Evolutionary conservation across 129 eudicot species (phyloP).

Genomic region (Pittosporum tobira): DNA sequence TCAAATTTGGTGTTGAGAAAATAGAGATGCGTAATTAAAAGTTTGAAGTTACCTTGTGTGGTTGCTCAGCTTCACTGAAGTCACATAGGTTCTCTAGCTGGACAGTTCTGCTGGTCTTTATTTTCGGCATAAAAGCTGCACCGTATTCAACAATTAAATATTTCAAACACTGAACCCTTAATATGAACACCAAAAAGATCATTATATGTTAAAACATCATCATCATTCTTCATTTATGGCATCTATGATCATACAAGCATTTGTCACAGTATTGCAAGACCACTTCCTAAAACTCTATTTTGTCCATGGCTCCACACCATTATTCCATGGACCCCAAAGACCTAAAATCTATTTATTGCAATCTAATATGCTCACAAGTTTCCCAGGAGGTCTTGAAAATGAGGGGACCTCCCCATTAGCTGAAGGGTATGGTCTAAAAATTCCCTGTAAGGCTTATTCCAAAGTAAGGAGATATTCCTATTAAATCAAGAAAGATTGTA

Average conservation of each 20-base stretch:
- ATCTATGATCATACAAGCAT: not conserved
- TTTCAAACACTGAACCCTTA: no score
- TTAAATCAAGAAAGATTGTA: no score
- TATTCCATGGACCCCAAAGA: not conserved
- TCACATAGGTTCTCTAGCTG: constrained; percentile 62
- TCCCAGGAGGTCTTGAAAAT: not conserved
- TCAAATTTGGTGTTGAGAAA: not conserved
- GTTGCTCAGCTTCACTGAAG: constrained; percentile 37
- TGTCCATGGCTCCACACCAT: not conserved
- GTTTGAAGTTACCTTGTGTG: constrained; percentile 25
- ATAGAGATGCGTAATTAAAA: not conserved
- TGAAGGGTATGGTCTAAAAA: no score
- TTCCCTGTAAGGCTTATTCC: no score
- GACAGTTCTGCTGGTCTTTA: constrained; percentile 56
- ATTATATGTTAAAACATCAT: not conserved
- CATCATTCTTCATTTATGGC: not conserved
- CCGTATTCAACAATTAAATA: not conserved
- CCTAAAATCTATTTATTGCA: no score
- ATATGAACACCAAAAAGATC: no score
- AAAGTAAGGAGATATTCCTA: no score
- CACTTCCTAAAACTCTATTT: not conserved
- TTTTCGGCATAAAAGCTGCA: constrained; percentile 81
- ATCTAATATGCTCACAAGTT: not conserved
- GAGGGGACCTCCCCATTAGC: no score
- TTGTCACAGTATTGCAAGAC: not conserved